These are phyloP conservation scores for Phialophora expanda DNA, from an alignment of 2,329 filamentous ascomycete species.

Conservation along the genomic window DNA sequence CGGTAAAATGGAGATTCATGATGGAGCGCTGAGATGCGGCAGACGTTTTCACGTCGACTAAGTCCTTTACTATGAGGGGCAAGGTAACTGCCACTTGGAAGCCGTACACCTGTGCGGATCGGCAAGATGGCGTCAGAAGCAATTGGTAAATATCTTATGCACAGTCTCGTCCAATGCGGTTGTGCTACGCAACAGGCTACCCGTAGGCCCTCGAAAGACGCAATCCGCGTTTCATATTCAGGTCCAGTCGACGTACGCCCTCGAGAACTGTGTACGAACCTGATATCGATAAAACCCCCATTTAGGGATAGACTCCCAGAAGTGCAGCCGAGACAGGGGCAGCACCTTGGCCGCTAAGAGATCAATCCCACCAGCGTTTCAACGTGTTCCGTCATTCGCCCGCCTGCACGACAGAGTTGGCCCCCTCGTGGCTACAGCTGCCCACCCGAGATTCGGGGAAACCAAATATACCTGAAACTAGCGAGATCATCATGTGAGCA, in stretches of 20 bases:
- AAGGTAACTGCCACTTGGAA: no score
- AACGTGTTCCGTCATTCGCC: slow-evolving; percentile 26
- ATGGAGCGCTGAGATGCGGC: not conserved
- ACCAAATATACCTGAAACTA: slow-evolving; percentile 25
- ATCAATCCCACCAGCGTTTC: slow-evolving; percentile 28
- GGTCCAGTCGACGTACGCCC: not conserved
- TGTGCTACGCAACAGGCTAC: not conserved
- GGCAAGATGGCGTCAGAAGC: not conserved
- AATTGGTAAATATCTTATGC: not conserved
- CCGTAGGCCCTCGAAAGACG: not conserved
- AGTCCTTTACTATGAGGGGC: not conserved
- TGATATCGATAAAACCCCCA: not conserved
- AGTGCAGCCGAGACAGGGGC: slow-evolving; percentile 1
- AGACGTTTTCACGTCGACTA: not conserved
- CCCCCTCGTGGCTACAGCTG: slow-evolving; percentile 27
- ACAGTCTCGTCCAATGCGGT: not conserved
- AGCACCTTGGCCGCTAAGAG: not conserved
- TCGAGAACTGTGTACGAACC: not conserved
- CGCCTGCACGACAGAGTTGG: slow-evolving; percentile 17
- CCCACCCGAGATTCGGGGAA: slow-evolving; percentile 15
- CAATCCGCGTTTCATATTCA: not conserved
- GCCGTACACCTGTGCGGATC: not conserved
- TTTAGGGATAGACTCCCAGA: not conserved
- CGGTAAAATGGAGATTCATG: no score
- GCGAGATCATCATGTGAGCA: slow-evolving; percentile 28